Conservation (phyloP, 2,329 filamentous ascomycete genomes). For the Fusarium miscanthi region DNA sequence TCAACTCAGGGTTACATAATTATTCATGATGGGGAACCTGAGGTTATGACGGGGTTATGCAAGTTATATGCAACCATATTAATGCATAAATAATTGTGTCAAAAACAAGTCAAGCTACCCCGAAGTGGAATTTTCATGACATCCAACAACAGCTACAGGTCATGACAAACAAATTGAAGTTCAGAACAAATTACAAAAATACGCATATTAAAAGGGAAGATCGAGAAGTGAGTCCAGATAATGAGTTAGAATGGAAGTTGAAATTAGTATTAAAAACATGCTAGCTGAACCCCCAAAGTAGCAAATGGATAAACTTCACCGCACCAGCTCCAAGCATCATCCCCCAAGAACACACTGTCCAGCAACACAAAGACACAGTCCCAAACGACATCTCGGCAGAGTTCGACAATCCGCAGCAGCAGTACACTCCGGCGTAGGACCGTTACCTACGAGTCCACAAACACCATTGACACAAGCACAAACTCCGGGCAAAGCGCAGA, state of each 20-base stretch:
- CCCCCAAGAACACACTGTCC: not conserved
- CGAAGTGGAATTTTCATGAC: accelerated
- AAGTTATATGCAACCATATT: accelerated
- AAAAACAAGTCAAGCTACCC: not conserved
- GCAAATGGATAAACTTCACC: accelerated
- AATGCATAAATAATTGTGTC: not conserved
- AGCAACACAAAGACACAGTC: not conserved
- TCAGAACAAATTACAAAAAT: accelerated
- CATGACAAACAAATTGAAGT: no score
- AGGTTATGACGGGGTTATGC: accelerated
- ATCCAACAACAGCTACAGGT: accelerated
- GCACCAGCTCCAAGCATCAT: accelerated
- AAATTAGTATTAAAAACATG: not conserved
- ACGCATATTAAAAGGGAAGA: not conserved
- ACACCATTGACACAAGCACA: not conserved
- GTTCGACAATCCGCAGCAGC: not conserved
- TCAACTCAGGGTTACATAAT: not conserved
- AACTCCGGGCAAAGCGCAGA: not conserved
- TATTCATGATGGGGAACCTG: not conserved
- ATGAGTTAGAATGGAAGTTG: not conserved
- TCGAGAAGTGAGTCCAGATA: accelerated
- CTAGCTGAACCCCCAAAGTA: not conserved
- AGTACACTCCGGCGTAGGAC: not conserved
- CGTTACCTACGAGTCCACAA: not conserved
- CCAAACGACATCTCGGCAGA: not conserved